These are phyloP conservation scores for Mycocentrospora acerina DNA, from an alignment of 2,329 filamentous ascomycete species.

Conservation along the genomic window DNA sequence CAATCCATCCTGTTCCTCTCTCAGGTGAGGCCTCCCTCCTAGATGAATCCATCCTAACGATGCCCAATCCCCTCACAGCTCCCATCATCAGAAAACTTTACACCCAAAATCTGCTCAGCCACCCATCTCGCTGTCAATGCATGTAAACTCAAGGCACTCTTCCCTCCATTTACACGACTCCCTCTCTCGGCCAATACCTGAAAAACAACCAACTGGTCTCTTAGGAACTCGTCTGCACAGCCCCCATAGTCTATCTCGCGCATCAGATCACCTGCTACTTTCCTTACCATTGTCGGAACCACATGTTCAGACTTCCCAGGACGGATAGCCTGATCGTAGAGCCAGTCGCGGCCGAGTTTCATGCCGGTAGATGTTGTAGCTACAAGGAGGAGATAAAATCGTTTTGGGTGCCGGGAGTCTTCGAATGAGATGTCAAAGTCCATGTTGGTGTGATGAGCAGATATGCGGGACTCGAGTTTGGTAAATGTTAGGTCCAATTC, in stretches of 20 bases:
- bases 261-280: slow-evolving; percentile 49
- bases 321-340: slow-evolving; percentile 43
- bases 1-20: neutral
- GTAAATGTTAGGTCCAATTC: slow-evolving; percentile 28
- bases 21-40: neutral
- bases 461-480: slow-evolving; percentile 15
- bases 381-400: slow-evolving; percentile 58
- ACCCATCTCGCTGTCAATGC: slow-evolving; percentile 51
- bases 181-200: slow-evolving; percentile 55
- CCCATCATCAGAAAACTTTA: slow-evolving; percentile 41
- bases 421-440: slow-evolving; percentile 39
- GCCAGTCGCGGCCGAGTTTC: slow-evolving; percentile 54
- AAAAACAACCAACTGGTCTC: slow-evolving; percentile 62
- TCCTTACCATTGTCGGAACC: slow-evolving; percentile 43
- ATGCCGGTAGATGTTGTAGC: slow-evolving; percentile 53
- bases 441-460: slow-evolving; percentile 10
- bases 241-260: slow-evolving; percentile 50
- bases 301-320: slow-evolving; percentile 24
- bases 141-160: slow-evolving; percentile 46
- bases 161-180: slow-evolving; percentile 38
- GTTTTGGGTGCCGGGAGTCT: slow-evolving; percentile 46
- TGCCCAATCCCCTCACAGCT: slow-evolving; percentile 42
- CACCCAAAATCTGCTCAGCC: slow-evolving; percentile 39
- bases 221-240: slow-evolving; percentile 57
- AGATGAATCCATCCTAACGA: neutral